phyloP scores from a whole-genome alignment of 73 alveolate species.

The Loxodes magnus region DNA sequence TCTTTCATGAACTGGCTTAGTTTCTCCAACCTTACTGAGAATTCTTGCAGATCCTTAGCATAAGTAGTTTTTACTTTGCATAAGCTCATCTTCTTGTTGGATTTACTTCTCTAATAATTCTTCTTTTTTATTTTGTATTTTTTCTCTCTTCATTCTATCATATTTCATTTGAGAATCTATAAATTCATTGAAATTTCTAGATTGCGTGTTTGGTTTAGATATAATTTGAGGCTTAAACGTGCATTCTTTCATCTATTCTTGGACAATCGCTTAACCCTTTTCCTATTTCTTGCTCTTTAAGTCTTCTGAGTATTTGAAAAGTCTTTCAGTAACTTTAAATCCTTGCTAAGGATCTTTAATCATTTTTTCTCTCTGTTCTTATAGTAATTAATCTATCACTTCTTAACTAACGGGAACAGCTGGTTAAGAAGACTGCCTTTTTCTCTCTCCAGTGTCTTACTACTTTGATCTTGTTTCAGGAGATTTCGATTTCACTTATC shows the following conservation, averaged over 20 bases:
- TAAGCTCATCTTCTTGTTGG: not conserved
- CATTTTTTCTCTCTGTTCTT: no score
- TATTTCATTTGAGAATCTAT: not conserved
- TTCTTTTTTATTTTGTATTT: not conserved
- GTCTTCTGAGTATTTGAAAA: constrained; percentile 3
- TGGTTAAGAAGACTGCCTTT: no score
- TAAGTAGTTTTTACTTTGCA: not conserved
- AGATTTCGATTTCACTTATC: no score
- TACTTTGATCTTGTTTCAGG: no score
- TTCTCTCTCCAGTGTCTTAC: no score
- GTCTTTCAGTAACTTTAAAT: constrained; percentile 1
- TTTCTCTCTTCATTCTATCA: constrained; percentile 6
- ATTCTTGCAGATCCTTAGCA: constrained; percentile 2
- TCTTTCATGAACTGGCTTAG: constrained; percentile 6
- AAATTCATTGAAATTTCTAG: constrained; percentile 4
- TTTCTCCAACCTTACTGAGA: constrained; percentile 5
- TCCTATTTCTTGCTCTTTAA: not conserved
- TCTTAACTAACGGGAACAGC: no score
- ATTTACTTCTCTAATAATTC: not conserved
- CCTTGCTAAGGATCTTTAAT: no score
- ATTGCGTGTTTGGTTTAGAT: not conserved
- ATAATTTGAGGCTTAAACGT: constrained; percentile 9
- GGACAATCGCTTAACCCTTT: not conserved
- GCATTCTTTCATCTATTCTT: constrained; percentile 3
- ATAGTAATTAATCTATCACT: no score